These are phyloP conservation scores for Euptelea pleiosperma DNA, from an alignment of 164 flowering plant species.

Conservation along the genomic window DNA sequence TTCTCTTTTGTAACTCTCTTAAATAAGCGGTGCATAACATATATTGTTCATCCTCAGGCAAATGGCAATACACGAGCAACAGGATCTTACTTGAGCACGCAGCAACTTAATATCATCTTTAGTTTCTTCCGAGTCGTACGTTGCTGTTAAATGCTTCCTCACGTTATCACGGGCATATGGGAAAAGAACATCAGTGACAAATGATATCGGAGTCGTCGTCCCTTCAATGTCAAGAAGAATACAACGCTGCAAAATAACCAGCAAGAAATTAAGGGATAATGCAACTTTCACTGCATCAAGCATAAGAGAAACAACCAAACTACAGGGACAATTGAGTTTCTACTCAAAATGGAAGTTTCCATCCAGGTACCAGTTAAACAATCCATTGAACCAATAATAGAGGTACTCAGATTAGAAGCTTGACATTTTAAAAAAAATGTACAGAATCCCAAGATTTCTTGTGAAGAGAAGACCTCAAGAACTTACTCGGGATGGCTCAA, in stretches of 20 bases:
- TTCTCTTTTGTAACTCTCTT: not conserved
- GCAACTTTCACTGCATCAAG: not conserved
- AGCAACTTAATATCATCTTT: conserved; percentile 78
- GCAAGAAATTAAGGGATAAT: conserved; percentile 1
- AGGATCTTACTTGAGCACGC: conserved; percentile 69
- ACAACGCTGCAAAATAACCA: conserved; percentile 64
- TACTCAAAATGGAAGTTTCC: not conserved
- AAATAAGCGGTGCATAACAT: not conserved
- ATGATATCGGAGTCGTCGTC: conserved; percentile 94
- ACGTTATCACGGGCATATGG: conserved; percentile 96
- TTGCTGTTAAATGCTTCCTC: conserved; percentile 67
- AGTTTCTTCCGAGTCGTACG: conserved; percentile 81
- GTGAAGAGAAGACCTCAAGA: not conserved
- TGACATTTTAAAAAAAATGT: not conserved
- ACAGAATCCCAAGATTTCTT: not conserved
- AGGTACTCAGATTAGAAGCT: not conserved
- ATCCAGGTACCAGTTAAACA: not conserved
- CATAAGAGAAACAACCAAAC: not conserved
- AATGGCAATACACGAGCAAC: conserved; percentile 5
- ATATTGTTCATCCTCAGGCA: no score
- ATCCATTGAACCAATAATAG: no score
- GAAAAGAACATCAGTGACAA: conserved; percentile 90
- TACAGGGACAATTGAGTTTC: not conserved
- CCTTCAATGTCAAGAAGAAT: conserved; percentile 99
- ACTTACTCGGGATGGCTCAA: conserved; percentile 40